Base-by-base conservation (phyloP, 805 yeast species). In the Metschnikowia peoriensis region DNA sequence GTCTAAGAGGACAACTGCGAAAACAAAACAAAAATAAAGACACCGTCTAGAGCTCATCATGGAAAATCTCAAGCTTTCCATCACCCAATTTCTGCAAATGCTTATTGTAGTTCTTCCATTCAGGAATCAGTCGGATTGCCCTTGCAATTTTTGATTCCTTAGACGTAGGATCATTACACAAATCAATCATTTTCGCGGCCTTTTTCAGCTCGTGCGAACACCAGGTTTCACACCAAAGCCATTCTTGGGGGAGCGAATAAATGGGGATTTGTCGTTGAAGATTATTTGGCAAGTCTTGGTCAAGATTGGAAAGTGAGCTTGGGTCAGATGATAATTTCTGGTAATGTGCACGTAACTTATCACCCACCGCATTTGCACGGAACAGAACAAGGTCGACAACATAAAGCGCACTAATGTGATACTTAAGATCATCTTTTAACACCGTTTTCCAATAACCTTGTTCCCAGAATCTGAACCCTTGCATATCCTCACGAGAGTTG, bases 221-320 rank as follows among this genome's bases (percentile, higher is more conserved):
- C 96, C 96, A 89, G 0, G 96, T 89, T 63, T 89, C 96, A 69
- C 96, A 90, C 96, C 96, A 90, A 38, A 89, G 71, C 96, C 96
- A 89, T 43, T 88, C 92, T 59, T 85, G 85, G 3, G 90, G 88
- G 42, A 89, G 72, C 8, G 94, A 85, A 61, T 74, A 80, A 16
- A 90, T 90, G 46, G 85, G 86, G 32, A 93, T 67, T 29, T 69
- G 66, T 22, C 74, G 61, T 67, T 94, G 98, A 60, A 92, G 60
- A 63, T 89, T 88, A 68, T 93, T 94, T n/a, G 97, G 91, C 55
- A 93, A 77, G 65, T 94, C 98, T 66, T 93, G 97, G 65, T 91
- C 98, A 54, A 92, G 76, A 62, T 89, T 90, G 10, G 89, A 79
- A 52, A 94, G 72, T 0, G 97, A 91, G 22, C 71, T 76, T 1